Conservation (phyloP, 768 basidiomycete genomes). For the Boletus subparvulus region DNA sequence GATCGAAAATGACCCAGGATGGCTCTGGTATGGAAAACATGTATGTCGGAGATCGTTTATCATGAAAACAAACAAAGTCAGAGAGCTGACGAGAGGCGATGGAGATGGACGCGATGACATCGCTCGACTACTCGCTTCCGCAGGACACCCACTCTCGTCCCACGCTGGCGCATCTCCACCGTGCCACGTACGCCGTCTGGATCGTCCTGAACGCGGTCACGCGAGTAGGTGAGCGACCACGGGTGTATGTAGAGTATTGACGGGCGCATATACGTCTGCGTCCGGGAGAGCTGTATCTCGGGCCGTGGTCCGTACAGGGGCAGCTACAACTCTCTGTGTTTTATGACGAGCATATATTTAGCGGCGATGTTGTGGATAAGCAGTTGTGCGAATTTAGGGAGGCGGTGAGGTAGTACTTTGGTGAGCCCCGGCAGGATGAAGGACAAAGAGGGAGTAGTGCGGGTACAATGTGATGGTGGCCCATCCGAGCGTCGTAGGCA, state of each 20-base stretch:
- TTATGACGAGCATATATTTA: too few species aligned
- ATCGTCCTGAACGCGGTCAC: background rate
- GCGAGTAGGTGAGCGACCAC: background rate
- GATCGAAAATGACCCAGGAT: conserved; percentile 3
- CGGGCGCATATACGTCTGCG: conserved; percentile 38
- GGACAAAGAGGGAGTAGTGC: too few species aligned
- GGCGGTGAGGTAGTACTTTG: too few species aligned
- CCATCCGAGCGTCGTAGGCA: too few species aligned
- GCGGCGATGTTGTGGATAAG: too few species aligned
- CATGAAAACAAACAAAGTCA: too few species aligned
- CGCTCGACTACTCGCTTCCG: conserved; percentile 33
- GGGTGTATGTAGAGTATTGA: conserved; percentile 17
- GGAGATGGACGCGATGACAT: conserved; percentile 37
- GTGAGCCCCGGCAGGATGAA: too few species aligned
- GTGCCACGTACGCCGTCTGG: conserved; percentile 4
- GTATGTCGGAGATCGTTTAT: conserved; percentile 6
- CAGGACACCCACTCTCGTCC: conserved; percentile 13
- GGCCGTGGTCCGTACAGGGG: too few species aligned
- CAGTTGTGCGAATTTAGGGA: too few species aligned
- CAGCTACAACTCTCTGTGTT: too few species aligned
- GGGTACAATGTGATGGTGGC: too few species aligned
- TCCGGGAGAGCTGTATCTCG: conserved; percentile 29
- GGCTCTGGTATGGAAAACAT: conserved; percentile 38
- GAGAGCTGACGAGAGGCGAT: background rate
- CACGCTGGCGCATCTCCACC: conserved; percentile 9